phyloP scores from a whole-genome alignment of 2,329 filamentous ascomycete species.

The Rhynchosporium secalis region DNA sequence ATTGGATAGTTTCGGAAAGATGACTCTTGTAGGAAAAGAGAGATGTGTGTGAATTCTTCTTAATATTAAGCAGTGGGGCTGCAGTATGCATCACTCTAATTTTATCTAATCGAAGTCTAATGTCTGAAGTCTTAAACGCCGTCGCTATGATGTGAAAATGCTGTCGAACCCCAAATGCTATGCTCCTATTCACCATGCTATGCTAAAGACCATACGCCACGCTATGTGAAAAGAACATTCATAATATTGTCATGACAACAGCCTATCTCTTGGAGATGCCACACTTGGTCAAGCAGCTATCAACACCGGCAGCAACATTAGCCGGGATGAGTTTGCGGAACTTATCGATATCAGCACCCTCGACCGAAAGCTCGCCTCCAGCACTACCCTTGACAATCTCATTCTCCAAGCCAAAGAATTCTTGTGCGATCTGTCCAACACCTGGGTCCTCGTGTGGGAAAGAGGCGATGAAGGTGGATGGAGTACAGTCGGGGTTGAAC shows the following conservation, averaged over 20 bases:
- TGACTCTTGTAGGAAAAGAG: too few relatives aligned
- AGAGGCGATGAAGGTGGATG: slow-evolving; percentile 50
- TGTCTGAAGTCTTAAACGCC: neutral
- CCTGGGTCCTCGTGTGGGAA: slow-evolving; percentile 43
- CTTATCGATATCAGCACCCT: slow-evolving; percentile 40
- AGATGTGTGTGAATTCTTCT: neutral
- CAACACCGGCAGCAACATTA: slow-evolving; percentile 48
- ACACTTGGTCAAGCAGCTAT: slow-evolving; percentile 47
- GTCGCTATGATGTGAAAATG: neutral
- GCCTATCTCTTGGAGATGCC: slow-evolving; percentile 38
- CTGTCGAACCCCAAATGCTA: neutral
- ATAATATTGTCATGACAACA: neutral
- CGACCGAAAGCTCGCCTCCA: slow-evolving; percentile 33
- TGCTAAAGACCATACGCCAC: neutral
- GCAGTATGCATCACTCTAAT: neutral
- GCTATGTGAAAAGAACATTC: slow-evolving; percentile 8
- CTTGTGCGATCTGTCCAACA: slow-evolving; percentile 41
- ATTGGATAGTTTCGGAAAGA: too few relatives aligned
- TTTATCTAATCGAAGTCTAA: neutral
- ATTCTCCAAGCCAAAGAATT: slow-evolving; percentile 41
- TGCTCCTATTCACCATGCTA: neutral
- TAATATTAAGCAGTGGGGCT: too few relatives aligned
- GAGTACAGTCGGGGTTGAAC: slow-evolving; percentile 55
- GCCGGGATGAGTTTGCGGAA: slow-evolving; percentile 40
- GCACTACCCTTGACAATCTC: slow-evolving; percentile 40